phyloP scores from a whole-genome alignment of 257 asterid species.

The Petunia axillaris region DNA sequence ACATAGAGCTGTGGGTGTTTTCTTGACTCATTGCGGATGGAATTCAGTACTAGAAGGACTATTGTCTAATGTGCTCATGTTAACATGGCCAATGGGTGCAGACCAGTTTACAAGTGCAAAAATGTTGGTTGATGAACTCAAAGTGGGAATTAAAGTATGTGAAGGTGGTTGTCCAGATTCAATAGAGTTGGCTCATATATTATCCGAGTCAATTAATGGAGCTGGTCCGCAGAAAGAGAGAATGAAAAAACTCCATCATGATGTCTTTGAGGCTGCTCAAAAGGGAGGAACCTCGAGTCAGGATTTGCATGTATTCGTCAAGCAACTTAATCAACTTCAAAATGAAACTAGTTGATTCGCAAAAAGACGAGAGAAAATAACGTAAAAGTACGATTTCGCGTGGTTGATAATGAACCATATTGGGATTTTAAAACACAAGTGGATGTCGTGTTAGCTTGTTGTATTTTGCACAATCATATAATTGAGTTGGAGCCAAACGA shows the following conservation, averaged over 20 bases:
- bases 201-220: constrained; percentile 42
- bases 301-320: constrained; percentile 43
- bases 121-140: constrained; percentile 58
- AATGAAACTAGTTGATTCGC: background rate
- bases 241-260: constrained; percentile 26
- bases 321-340: constrained; percentile 31
- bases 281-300: constrained; percentile 59
- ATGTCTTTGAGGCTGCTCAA: constrained; percentile 44
- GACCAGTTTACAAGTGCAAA: constrained; percentile 62
- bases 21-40: constrained; percentile 78
- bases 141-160: constrained; percentile 57
- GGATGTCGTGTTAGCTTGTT: no score
- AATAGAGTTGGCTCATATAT: constrained; percentile 34
- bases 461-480: no score
- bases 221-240: constrained; percentile 10
- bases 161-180: constrained; percentile 54
- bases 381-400: no score
- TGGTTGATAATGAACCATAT: no score
- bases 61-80: constrained; percentile 63
- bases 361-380: no score
- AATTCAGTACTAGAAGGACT: constrained; percentile 62
- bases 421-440: no score
- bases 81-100: constrained; percentile 85
- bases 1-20: constrained; percentile 38
- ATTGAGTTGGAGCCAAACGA: no score